Evolutionary conservation across 257 asterid species (phyloP), one percentile per base, ranked within the genome.

Genomic region (Craterostigma plantagineum): DNA sequence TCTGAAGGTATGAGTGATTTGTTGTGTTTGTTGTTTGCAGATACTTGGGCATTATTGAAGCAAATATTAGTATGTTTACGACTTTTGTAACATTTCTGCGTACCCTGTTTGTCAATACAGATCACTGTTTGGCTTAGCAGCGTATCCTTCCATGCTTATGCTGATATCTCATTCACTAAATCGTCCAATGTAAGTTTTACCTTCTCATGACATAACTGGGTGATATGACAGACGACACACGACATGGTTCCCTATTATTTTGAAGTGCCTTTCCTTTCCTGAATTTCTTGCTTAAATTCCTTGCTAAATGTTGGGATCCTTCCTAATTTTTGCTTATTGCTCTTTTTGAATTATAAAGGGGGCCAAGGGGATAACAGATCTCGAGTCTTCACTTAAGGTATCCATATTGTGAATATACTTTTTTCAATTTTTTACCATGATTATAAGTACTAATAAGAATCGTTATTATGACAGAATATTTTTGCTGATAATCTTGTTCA

Each of bases 331-430:
- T n/a, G n/a, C n/a, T n/a, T n/a, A n/a, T 23, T 23, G 30, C 30
- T 46, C 47, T 41, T 61, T n/a, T 23, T 23, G 4, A 23, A 2
- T 23, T 23, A 23, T 23, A 2, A 52, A 81, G 98, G 93, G 91
- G 43, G 98, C 95, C 67, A 79, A 71, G 59, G 98, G 98, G 40
- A 62, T 79, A 64, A 90, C 99, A 50, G 83, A 79, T 56, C 70
- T 90, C 45, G 77, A 75, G 65, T 62, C 84, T 51, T 66, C 78
- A 51, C 82, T 90, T 61, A 66, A 66, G 98, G 95, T 90, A 38
- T n/a, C 42, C 9, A 14, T 7, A 43, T 30, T 38, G 35, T 51
- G 35, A 27, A 17, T 5, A 37, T 44, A 6, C 18, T n/a, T 44
- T 46, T 51, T 39, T 15, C 30, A 1, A 9, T n/a, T 49, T 62